Evolutionary conservation across 2,329 filamentous ascomycete genomes (phyloP), one percentile per base, ranked within the genome.

Genomic region (Aquanectria penicillioides): DNA sequence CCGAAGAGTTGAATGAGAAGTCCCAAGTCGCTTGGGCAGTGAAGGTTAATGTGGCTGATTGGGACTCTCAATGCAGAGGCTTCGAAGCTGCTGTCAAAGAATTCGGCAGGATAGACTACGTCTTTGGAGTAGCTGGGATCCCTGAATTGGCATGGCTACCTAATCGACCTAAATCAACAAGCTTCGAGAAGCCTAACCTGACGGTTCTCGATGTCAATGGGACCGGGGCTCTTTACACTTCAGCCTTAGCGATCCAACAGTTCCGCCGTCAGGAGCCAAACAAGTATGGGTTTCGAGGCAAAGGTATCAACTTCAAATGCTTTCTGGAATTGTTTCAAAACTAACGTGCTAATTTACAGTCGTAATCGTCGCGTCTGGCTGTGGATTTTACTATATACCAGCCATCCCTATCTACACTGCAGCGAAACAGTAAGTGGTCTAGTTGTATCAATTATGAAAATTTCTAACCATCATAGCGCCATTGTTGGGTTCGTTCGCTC

Each of bases 401-500:
- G 23, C 33, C n/a, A n/a, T 50, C 4, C 46, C 46, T 5, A 28
- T 50, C 18, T 50, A 50, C 23, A 50, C 46, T 12, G 48, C 48
- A 13, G 22, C 48, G 12, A 52, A 52, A 41, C 48, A 52, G 48
- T 52, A 25, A 33, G 48, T 41, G n/a, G 18, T 5, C 15, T 15
- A 22, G 22, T n/a, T 8, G 23, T 3, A 4, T 7, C 13, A 15
- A 9, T 12, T 23, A n/a, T n/a, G 11, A 3, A 36, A n/a, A 0
- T 5, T 23, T 25, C 44, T 48, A 10, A 48, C 31, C 13, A 7
- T 1, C 13, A n/a, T 23, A 52, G 48, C 29, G 48, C 48, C 13
- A 28, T 52, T n/a, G 48, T 52, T 4, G 48, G 48, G 3, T 52
- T 52, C 13, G 37, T 41, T 5, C 48, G 48, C n/a, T 52, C 48